These are phyloP conservation scores for Fomitopsis palustris DNA, from an alignment of 1,284 basidiomycete genomes.

Conservation along the genomic window DNA sequence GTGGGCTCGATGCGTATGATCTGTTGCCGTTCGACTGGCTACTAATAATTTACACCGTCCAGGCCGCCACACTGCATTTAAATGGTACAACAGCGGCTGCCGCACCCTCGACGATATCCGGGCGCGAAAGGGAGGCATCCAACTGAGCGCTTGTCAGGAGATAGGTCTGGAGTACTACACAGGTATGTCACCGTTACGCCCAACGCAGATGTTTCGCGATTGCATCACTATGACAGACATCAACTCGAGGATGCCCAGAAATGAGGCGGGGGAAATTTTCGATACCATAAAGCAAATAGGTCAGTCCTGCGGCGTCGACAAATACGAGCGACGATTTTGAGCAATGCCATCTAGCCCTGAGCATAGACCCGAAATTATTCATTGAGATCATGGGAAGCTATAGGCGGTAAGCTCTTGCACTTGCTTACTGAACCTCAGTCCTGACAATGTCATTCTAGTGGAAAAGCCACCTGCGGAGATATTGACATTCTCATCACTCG, in stretches of 20 bases:
- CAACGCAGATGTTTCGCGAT: too few species aligned
- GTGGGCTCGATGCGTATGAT: conserved; percentile 22
- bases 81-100: conserved; percentile 77
- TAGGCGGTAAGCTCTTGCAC: conserved; percentile 50
- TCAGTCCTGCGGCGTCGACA: conserved; percentile 26
- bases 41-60: neutral
- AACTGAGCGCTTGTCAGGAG: conserved; percentile 62
- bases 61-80: conserved; percentile 63
- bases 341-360: conserved; percentile 46
- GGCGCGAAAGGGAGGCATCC: conserved; percentile 54
- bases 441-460: conserved; percentile 37
- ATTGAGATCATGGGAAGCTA: conserved; percentile 91
- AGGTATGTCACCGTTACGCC: conserved; percentile 46
- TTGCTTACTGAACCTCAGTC: conserved; percentile 4
- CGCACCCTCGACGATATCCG: conserved; percentile 75
- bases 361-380: conserved; percentile 68
- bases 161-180: conserved; percentile 80
- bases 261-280: conserved; percentile 74
- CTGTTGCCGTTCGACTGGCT: neutral
- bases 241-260: conserved; percentile 78
- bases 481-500: conserved; percentile 89
- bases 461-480: conserved; percentile 79
- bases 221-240: conserved; percentile 45
- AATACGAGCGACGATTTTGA: too few species aligned
- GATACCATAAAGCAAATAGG: conserved; percentile 68